These are phyloP conservation scores for Hansenula lynferdii DNA, from an alignment of 1,139 yeast genomes.

Conservation along the genomic window DNA sequence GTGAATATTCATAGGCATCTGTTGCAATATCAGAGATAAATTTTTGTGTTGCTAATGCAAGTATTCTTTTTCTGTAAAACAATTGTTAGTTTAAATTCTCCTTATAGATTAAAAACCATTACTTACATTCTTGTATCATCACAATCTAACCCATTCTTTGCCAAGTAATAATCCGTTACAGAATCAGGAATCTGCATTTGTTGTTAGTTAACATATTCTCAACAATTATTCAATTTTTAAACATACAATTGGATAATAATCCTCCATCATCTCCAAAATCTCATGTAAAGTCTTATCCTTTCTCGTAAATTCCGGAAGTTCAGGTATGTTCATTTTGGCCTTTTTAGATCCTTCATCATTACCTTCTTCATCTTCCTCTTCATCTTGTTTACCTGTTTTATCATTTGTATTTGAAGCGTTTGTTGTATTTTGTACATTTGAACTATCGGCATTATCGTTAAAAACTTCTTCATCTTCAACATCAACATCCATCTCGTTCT, in stretches of 20 bases:
- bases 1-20: slow-evolving; percentile 92
- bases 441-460: slow-evolving; percentile 23
- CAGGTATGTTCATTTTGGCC: slow-evolving; percentile 34
- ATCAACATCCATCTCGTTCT: slow-evolving; percentile 32
- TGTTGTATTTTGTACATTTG: slow-evolving; percentile 2
- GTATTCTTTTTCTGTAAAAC: slow-evolving; percentile 52
- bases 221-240: background rate
- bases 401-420: too few relatives aligned
- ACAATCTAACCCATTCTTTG: slow-evolving; percentile 84
- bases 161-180: slow-evolving; percentile 90
- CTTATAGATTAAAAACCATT: background rate
- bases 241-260: slow-evolving; percentile 73
- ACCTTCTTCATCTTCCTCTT: background rate
- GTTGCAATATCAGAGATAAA: slow-evolving; percentile 92
- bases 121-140: slow-evolving; percentile 60
- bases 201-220: background rate
- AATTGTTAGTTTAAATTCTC: slow-evolving; percentile 2
- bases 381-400: too few relatives aligned
- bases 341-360: too few relatives aligned
- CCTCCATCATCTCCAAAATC: slow-evolving; percentile 84
- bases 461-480: slow-evolving; percentile 36
- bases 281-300: slow-evolving; percentile 88
- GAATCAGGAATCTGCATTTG: slow-evolving; percentile 79
- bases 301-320: slow-evolving; percentile 66
- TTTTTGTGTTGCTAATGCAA: slow-evolving; percentile 95